Percentiles rank a stretch among this genome's conserved stretches.
Evolutionary conservation across 805 yeast genomes (phyloP).

Genomic region (Blastobotrys terrestris): DNA sequence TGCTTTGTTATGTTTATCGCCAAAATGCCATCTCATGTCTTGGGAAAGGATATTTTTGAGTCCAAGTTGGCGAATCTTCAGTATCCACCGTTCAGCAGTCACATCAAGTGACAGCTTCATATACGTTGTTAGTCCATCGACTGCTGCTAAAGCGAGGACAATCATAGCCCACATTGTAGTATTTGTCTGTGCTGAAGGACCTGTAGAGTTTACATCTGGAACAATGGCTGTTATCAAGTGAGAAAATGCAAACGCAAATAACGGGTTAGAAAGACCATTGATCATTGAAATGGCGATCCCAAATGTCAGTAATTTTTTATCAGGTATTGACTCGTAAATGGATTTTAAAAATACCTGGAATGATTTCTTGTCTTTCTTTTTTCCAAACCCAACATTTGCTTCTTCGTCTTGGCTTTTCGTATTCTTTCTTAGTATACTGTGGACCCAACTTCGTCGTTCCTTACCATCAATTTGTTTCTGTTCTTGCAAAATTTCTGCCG

Average conservation of each 20-base stretch:
- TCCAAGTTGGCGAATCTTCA: slow-evolving; percentile 42
- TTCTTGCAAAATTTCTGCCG: not conserved
- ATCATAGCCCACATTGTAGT: slow-evolving; percentile 58
- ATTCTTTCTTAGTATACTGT: not conserved
- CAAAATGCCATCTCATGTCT: slow-evolving; percentile 44
- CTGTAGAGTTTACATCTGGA: slow-evolving; percentile 30
- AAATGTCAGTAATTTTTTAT: slow-evolving; percentile 13
- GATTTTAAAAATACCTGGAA: not conserved
- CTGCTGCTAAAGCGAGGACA: slow-evolving; percentile 54
- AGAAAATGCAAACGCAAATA: slow-evolving; percentile 74
- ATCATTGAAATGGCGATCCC: slow-evolving; percentile 52
- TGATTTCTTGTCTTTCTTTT: not conserved
- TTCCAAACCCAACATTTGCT: not conserved
- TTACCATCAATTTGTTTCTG: too few relatives aligned
- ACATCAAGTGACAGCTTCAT: slow-evolving; percentile 43
- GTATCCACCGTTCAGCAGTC: slow-evolving; percentile 66
- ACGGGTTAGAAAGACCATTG: slow-evolving; percentile 64
- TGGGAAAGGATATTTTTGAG: slow-evolving; percentile 44
- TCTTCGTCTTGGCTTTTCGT: not conserved
- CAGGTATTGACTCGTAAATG: not conserved
- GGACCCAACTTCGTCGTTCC: not conserved
- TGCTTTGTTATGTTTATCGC: slow-evolving; percentile 37
- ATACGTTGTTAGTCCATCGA: slow-evolving; percentile 56
- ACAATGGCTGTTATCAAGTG: slow-evolving; percentile 60
- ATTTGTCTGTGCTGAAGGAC: not conserved